A percentile compares a stretch with the other conserved stretches of the same genome.
Conservation (phyloP, 73 alveolate species). For the Paramecium biaurelia region DNA sequence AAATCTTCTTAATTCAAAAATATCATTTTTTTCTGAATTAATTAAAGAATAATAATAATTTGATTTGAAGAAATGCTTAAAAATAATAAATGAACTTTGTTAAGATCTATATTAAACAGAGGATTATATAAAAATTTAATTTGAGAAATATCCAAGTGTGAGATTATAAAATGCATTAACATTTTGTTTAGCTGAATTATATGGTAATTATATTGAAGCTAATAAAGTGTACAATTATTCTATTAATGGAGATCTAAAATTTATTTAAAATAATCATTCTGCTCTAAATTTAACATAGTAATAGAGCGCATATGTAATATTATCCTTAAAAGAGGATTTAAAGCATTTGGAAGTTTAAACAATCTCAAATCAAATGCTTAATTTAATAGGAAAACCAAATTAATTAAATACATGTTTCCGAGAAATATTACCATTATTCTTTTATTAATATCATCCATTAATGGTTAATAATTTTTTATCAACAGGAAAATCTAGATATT, state of each 20-base stretch:
- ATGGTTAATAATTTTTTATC: background rate
- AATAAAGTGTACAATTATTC: background rate
- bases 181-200: background rate
- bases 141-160: background rate
- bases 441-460: background rate
- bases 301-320: background rate
- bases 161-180: background rate
- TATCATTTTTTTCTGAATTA: background rate
- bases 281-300: background rate
- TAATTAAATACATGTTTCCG: background rate
- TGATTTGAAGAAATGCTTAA: background rate
- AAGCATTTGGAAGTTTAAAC: background rate
- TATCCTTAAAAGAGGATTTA: slow-evolving; percentile 15
- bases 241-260: background rate
- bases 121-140: background rate
- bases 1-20: background rate
- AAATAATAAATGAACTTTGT: background rate
- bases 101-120: background rate
- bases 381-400: background rate
- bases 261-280: background rate
- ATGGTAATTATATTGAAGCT: background rate
- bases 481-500: slow-evolving; percentile 1
- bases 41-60: background rate
- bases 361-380: background rate
- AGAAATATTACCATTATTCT: background rate